A percentile compares a stretch with the other conserved stretches of the same genome.
Conservation (phyloP, 2,329 filamentous ascomycete genomes). For the Fusarium sp. region DNA sequence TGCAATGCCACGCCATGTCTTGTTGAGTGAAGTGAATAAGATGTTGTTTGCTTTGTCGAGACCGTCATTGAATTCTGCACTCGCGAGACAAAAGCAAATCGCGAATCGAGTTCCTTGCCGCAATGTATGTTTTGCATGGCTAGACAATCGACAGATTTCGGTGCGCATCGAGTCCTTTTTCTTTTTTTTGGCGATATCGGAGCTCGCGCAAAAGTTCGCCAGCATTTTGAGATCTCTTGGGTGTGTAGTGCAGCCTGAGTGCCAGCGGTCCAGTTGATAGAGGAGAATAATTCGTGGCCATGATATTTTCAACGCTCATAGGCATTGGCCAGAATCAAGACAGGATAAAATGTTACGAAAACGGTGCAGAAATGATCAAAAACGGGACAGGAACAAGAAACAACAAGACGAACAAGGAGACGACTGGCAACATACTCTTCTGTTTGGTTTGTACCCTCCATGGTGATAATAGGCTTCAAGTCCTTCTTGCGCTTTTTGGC, state of each 20-base stretch:
- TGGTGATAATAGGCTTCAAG: constrained; percentile 81
- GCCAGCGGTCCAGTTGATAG: not conserved
- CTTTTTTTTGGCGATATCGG: not conserved
- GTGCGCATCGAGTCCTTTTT: constrained; percentile 4
- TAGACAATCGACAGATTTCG: constrained; percentile 1
- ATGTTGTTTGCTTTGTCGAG: constrained; percentile 25
- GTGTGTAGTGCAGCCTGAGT: constrained; percentile 1
- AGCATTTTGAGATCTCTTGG: not conserved
- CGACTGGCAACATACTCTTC: constrained; percentile 51
- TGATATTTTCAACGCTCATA: not conserved
- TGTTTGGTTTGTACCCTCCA: constrained; percentile 60
- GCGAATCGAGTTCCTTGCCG: not conserved
- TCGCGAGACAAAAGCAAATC: constrained; percentile 4
- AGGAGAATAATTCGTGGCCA: not conserved
- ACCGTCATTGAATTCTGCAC: constrained; percentile 3
- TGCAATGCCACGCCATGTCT: constrained; percentile 31
- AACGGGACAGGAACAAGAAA: not conserved
- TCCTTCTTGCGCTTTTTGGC: constrained; percentile 81
- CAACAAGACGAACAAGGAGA: constrained; percentile 6
- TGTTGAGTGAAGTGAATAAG: constrained; percentile 12
- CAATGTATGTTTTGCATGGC: constrained; percentile 2
- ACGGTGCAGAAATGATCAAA: not conserved
- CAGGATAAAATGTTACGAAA: not conserved
- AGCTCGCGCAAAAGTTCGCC: constrained; percentile 3
- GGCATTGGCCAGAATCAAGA: not conserved